Conservation (phyloP, 2,329 filamentous ascomycete genomes). For the Ascocoryne sarcoides region DNA sequence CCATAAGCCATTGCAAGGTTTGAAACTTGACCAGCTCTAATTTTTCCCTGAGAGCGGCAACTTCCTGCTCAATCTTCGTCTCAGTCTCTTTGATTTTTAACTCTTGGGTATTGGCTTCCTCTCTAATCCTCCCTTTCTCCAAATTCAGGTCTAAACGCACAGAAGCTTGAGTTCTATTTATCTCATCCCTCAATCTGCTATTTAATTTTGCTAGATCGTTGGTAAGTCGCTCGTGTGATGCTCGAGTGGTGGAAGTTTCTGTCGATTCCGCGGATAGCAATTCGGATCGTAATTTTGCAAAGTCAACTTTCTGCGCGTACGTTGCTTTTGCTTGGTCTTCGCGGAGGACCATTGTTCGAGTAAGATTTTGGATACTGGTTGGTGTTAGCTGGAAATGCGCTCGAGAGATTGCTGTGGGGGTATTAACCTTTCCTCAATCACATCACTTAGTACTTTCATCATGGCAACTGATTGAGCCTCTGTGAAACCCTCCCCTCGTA, state of each 20-base stretch:
- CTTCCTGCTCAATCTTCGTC: conserved; percentile 96
- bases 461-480: conserved; percentile 94
- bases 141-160: conserved; percentile 89
- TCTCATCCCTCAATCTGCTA: conserved; percentile 82
- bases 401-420: background rate
- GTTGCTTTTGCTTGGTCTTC: conserved; percentile 82
- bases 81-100: conserved; percentile 98
- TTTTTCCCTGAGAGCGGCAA: conserved; percentile 80
- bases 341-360: conserved; percentile 92
- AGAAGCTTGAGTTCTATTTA: conserved; percentile 85
- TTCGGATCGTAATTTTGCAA: conserved; percentile 92
- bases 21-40: conserved; percentile 97
- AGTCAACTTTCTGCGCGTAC: conserved; percentile 88
- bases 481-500: conserved; percentile 87
- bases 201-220: conserved; percentile 95
- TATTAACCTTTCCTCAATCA: conserved; percentile 80
- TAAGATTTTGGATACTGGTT: conserved; percentile 83
- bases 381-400: conserved; percentile 6
- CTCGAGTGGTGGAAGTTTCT: conserved; percentile 79
- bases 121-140: conserved; percentile 91
- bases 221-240: conserved; percentile 82
- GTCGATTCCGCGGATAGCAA: conserved; percentile 86
- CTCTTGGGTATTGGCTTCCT: conserved; percentile 94
- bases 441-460: conserved; percentile 95
- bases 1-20: conserved; percentile 97